A percentile compares a stretch with the other conserved stretches of the same genome.
Conservation (phyloP, 2,329 filamentous ascomycete species). For the Penicillium concentricum region DNA sequence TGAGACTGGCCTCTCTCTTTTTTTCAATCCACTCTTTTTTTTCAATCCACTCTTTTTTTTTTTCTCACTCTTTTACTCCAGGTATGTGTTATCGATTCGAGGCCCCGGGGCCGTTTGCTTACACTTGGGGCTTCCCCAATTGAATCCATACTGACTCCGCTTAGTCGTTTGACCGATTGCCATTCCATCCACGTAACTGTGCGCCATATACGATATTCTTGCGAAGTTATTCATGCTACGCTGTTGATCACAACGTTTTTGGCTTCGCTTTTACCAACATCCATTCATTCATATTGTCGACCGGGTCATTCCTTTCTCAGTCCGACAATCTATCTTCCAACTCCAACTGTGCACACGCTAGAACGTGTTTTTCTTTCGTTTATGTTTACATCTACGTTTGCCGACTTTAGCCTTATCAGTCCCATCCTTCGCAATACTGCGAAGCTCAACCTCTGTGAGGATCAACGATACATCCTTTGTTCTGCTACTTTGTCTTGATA, state of each 20-base stretch:
- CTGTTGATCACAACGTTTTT: neutral
- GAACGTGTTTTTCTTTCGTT: slow-evolving; percentile 12
- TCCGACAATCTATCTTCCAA: slow-evolving; percentile 3
- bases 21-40: neutral
- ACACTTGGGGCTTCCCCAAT: neutral
- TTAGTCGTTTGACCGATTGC: neutral
- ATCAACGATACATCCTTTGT: slow-evolving; percentile 2
- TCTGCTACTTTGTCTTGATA: neutral
- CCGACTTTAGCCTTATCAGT: neutral
- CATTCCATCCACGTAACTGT: neutral
- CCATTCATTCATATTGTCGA: slow-evolving; percentile 4
- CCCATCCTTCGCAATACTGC: slow-evolving; percentile 6
- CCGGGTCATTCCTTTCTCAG: slow-evolving; percentile 5
- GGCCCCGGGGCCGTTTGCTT: neutral
- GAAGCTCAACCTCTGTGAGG: slow-evolving; percentile 19
- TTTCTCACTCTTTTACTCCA: slow-evolving; percentile 15
- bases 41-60: neutral
- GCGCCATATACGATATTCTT: neutral
- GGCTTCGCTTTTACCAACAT: neutral
- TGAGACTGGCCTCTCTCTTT: slow-evolving; percentile 3
- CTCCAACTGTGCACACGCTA: slow-evolving; percentile 13
- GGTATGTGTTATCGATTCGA: slow-evolving; percentile 14
- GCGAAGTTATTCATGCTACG: neutral
- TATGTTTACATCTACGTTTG: neutral
- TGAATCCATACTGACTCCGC: neutral